Evolutionary conservation across 2,329 filamentous ascomycete genomes (phyloP), one percentile per base, ranked within the genome.

Genomic region (Phialemoniopsis sp.): DNA sequence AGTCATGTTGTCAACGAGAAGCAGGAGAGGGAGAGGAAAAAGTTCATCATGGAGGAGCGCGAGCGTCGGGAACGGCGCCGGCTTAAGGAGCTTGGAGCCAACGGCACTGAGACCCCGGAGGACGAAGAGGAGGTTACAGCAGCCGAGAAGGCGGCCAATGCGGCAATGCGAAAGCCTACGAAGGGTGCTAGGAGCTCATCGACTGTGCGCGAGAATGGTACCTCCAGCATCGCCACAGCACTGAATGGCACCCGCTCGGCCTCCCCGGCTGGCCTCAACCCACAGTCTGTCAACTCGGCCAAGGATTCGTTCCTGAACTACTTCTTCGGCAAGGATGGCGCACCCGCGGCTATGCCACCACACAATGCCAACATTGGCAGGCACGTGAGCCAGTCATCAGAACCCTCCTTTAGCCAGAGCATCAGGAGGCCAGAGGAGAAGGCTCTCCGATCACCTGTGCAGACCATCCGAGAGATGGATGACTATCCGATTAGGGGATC

Each of bases 231-330:
- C 45, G 70, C 80, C 29, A 73, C 81, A 26, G 75, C 82, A 10
- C 65, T 89, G 52, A 89, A 89, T 50, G 83, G 84, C 21, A 10
- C 28, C 10, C 72, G 84, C 39, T 71, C 79, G 29, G 67, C 67
- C 26, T 84, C 83, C 32, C 81, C 82, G 10, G 72, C 79, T 19
- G 73, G 75, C 39, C 75, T 85, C 46, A 78, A 78, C 47, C 70
- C 70, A 18, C 77, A 80, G 47, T 68, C 69, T 5, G 60, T 76
- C 36, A 82, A 82, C 41, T 77, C 70, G 44, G 80, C 87, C 31
- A 80, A 84, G 46, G 93, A 98, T 64, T 94, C 89, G 1, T 98
- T 98, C 71, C 65, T 98, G 46, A 97, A 91, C 65, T 98, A 98
- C 65, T 98, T 98, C 67, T 98, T 98, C 55, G 90, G 93, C 53